Conservation (phyloP, 1,139 yeast genomes). For the Pichia terricola region DNA sequence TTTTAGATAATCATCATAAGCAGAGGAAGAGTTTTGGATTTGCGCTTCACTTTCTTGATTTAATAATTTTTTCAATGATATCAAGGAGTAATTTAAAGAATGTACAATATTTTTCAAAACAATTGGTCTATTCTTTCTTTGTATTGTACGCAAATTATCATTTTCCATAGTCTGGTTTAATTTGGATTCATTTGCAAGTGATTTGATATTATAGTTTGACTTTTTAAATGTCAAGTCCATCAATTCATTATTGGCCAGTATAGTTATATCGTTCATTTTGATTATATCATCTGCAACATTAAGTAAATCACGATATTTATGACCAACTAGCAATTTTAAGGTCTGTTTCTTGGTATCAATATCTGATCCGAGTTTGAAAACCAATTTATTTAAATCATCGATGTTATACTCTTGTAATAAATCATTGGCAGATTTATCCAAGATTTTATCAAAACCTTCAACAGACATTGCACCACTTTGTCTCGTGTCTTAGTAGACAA, state of each 20-base stretch:
- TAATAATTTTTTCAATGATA: constrained; percentile 9
- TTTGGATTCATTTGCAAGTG: constrained; percentile 14
- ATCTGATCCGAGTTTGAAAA: constrained; percentile 14
- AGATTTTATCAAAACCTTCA: constrained; percentile 1
- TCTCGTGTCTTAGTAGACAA: no score
- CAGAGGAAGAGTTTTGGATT: no score
- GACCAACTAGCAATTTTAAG: constrained; percentile 51
- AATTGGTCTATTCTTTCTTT: constrained; percentile 11
- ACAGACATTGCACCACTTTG: neutral
- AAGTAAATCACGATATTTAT: constrained; percentile 56
- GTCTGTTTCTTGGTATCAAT: constrained; percentile 29
- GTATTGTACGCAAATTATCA: constrained; percentile 6
- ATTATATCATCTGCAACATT: constrained; percentile 62
- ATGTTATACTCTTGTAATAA: constrained; percentile 21
- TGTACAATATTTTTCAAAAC: constrained; percentile 21
- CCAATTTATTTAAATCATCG: constrained; percentile 19
- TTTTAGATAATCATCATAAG: no score
- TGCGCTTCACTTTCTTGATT: no score
- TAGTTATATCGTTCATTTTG: constrained; percentile 38
- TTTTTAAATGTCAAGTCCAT: constrained; percentile 20
- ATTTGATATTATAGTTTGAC: constrained; percentile 19
- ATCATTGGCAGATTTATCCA: constrained; percentile 12
- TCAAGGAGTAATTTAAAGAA: constrained; percentile 16
- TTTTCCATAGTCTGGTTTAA: constrained; percentile 8
- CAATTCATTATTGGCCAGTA: constrained; percentile 18